Evolutionary conservation across 164 flowering plant genomes (phyloP).

Genomic region (Vitis labrusca): DNA sequence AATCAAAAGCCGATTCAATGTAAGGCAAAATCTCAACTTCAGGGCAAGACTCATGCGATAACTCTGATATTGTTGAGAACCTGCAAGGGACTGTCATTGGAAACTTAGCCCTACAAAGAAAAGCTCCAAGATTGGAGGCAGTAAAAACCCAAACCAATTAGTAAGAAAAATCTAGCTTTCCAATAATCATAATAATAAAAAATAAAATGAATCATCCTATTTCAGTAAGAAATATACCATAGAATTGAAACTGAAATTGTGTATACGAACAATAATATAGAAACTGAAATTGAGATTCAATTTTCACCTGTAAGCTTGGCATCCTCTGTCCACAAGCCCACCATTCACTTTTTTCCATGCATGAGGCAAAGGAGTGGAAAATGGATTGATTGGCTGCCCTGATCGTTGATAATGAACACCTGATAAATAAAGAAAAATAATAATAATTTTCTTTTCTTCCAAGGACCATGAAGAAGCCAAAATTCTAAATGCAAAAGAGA

Average conservation of each 20-base stretch:
- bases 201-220: neutral
- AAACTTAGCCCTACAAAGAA: slow-evolving; percentile 26
- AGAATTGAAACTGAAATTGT: too few relatives aligned
- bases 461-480: too few relatives aligned
- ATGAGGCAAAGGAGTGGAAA: slow-evolving; percentile 3
- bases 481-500: too few relatives aligned
- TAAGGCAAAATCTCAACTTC: slow-evolving; percentile 38
- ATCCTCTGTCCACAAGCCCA: slow-evolving; percentile 3
- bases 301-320: slow-evolving; percentile 23
- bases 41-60: slow-evolving; percentile 17
- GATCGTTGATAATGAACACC: slow-evolving; percentile 13
- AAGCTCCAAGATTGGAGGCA: neutral
- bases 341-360: neutral
- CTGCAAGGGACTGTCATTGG: slow-evolving; percentile 51
- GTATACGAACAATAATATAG: neutral
- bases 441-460: neutral
- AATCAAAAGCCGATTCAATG: slow-evolving; percentile 33
- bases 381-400: neutral
- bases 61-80: slow-evolving; percentile 41
- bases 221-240: too few relatives aligned
- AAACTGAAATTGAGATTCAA: neutral
- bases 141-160: neutral
- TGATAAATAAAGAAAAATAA: slow-evolving; percentile 11
- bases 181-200: neutral
- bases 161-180: neutral